A percentile compares a stretch with the other conserved stretches of the same genome.
phyloP scores from a whole-genome alignment of 371 early-diverging fungal genomes.

The Umbelopsis sp. region DNA sequence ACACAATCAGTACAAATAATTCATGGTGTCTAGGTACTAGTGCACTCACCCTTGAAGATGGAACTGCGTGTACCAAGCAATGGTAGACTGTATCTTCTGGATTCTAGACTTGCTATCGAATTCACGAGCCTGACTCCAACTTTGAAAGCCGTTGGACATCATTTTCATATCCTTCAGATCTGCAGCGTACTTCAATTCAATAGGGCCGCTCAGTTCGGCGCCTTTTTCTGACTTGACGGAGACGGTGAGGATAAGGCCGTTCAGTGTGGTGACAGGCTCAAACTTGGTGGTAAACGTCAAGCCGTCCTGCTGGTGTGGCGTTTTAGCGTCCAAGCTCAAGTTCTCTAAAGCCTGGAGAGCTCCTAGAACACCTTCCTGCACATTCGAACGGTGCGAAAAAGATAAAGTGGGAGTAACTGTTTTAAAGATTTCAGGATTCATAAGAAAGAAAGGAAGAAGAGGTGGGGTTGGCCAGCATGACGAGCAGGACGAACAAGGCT shows the following conservation, averaged over 20 bases:
- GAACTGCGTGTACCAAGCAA: conserved; percentile 47
- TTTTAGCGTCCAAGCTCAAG: background rate
- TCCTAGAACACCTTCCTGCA: conserved; percentile 1
- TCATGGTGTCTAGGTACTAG: too few species aligned
- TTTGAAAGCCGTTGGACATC: conserved; percentile 63
- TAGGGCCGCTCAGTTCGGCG: background rate
- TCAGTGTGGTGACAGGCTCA: background rate
- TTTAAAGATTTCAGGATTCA: conserved; percentile 18
- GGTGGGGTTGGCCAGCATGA: background rate
- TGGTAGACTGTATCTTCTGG: conserved; percentile 37
- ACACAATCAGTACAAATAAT: conserved; percentile 22
- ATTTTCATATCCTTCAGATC: conserved; percentile 40
- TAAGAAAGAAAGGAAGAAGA: background rate
- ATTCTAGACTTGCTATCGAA: conserved; percentile 35
- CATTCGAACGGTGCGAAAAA: conserved; percentile 7
- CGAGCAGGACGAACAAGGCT: background rate
- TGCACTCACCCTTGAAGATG: conserved; percentile 44
- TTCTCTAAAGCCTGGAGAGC: conserved; percentile 1
- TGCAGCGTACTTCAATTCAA: conserved; percentile 32
- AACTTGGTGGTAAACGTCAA: background rate
- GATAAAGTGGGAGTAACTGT: conserved; percentile 11
- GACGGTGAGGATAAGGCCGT: conserved; percentile 10
- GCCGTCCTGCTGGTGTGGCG: background rate
- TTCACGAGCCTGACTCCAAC: conserved; percentile 58
- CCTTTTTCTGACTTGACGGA: conserved; percentile 6